Evolutionary conservation across 2,329 filamentous ascomycete genomes (phyloP).

Genomic region (Ceratocystis cubensis): DNA sequence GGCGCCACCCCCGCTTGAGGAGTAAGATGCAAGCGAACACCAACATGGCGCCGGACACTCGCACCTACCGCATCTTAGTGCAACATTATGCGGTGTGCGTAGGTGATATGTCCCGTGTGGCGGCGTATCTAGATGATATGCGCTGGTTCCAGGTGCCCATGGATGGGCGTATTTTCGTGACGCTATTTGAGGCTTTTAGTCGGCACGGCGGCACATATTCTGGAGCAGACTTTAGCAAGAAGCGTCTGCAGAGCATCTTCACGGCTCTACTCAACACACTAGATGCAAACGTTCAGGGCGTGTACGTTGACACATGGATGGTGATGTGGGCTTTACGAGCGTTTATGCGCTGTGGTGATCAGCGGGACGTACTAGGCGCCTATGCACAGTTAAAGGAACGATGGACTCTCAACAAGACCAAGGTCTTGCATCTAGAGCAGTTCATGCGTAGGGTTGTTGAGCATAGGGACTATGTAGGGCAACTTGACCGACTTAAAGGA

Average conservation of each 20-base stretch:
- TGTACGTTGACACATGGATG: conserved; percentile 49
- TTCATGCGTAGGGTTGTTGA: conserved; percentile 27
- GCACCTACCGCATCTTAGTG: conserved; percentile 69
- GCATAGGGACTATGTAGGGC: conserved; percentile 4
- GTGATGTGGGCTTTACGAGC: conserved; percentile 49
- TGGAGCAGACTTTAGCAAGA: conserved; percentile 54
- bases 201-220: conserved; percentile 37
- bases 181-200: conserved; percentile 72
- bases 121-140: conserved; percentile 70
- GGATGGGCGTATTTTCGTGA: conserved; percentile 64
- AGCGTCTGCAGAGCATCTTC: conserved; percentile 57
- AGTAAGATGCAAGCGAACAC: conserved; percentile 33
- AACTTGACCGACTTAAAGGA: neutral
- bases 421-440: conserved; percentile 35
- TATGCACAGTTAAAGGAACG: conserved; percentile 39
- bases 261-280: conserved; percentile 47
- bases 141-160: conserved; percentile 52
- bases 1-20: conserved; percentile 23
- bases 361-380: conserved; percentile 39
- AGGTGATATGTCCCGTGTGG: conserved; percentile 61
- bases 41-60: conserved; percentile 54
- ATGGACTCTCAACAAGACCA: conserved; percentile 38
- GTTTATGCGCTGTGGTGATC: conserved; percentile 47
- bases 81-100: conserved; percentile 55
- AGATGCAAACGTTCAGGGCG: conserved; percentile 34